phyloP scores from a whole-genome alignment of 495 filamentous ascomycete genomes.

The Aspergillus bertholletiae region DNA sequence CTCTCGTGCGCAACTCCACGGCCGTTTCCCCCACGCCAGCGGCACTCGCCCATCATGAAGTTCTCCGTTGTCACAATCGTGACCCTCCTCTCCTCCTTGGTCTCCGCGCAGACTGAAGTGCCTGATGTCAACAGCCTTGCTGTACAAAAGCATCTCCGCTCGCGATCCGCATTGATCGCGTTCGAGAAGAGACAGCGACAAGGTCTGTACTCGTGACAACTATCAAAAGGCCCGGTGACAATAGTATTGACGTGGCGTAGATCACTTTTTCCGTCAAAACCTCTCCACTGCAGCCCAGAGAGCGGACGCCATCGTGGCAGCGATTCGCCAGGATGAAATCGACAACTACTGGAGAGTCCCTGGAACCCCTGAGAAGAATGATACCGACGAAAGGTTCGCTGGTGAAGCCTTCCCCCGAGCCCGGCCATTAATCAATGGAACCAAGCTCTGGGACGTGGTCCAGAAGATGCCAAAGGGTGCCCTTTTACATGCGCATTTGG shows the following conservation, averaged over 20 bases:
- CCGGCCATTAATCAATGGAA: slow-evolving; percentile 8
- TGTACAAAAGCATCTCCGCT: slow-evolving; percentile 4
- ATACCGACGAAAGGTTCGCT: slow-evolving; percentile 11
- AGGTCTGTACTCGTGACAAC: not conserved
- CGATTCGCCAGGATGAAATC: slow-evolving; percentile 18
- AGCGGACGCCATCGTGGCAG: slow-evolving; percentile 12
- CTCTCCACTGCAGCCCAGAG: slow-evolving; percentile 8
- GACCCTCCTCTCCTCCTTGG: not conserved
- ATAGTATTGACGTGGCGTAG: not conserved
- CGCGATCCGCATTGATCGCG: slow-evolving; percentile 3
- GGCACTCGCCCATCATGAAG: not conserved
- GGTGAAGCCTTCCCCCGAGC: slow-evolving; percentile 18
- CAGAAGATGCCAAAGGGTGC: slow-evolving; percentile 22
- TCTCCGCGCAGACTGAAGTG: not conserved
- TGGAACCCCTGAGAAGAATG: slow-evolving; percentile 2
- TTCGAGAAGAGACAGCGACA: slow-evolving; percentile 15
- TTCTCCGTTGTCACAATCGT: not conserved
- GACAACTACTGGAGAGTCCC: slow-evolving; percentile 17
- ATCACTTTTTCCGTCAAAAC: slow-evolving; percentile 10
- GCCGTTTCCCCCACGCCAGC: not conserved
- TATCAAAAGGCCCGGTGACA: not conserved
- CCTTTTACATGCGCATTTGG: slow-evolving; percentile 18
- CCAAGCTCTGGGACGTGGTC: slow-evolving; percentile 15
- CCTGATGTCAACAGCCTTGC: not conserved
- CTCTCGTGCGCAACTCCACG: not conserved